A percentile compares a stretch with the other conserved stretches of the same genome.
Evolutionary conservation across 495 filamentous ascomycete genomes (phyloP).

Genomic region (Delitschia confertaspora): DNA sequence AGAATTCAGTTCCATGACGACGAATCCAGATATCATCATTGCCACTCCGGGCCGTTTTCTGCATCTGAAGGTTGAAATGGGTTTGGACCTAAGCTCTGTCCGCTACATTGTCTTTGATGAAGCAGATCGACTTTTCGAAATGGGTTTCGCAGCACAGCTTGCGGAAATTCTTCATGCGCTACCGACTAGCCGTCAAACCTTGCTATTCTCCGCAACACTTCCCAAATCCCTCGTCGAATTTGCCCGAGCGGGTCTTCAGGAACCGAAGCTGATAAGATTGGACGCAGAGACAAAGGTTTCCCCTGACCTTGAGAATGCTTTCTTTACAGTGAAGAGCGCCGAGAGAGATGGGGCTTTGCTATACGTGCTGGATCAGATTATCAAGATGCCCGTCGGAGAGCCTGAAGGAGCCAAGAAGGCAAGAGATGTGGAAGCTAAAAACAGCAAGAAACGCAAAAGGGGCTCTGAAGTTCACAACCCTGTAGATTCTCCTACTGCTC

Average conservation of each 20-base stretch:
- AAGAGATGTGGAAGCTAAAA: slow-evolving; percentile 24
- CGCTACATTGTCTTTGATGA: slow-evolving; percentile 95
- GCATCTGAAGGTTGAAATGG: slow-evolving; percentile 93
- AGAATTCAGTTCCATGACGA: slow-evolving; percentile 80
- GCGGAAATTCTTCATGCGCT: slow-evolving; percentile 87
- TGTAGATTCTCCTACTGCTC: slow-evolving; percentile 54
- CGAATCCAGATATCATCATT: slow-evolving; percentile 93
- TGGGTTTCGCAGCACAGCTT: slow-evolving; percentile 91
- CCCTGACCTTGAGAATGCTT: slow-evolving; percentile 83
- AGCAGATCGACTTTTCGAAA: slow-evolving; percentile 92
- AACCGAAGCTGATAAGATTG: slow-evolving; percentile 75
- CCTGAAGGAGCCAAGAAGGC: slow-evolving; percentile 44
- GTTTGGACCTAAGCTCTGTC: slow-evolving; percentile 73
- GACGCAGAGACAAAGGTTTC: slow-evolving; percentile 95
- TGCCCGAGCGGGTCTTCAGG: slow-evolving; percentile 82
- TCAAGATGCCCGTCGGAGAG: slow-evolving; percentile 78
- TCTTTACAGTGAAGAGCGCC: slow-evolving; percentile 82
- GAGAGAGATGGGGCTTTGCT: slow-evolving; percentile 91
- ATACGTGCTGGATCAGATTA: slow-evolving; percentile 79
- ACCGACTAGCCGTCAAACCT: slow-evolving; percentile 73
- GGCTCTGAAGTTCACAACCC: slow-evolving; percentile 38
- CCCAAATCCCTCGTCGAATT: slow-evolving; percentile 93
- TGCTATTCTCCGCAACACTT: slow-evolving; percentile 90
- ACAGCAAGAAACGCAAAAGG: slow-evolving; percentile 44
- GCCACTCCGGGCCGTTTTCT: slow-evolving; percentile 93